phyloP scores from a whole-genome alignment of 2,329 filamentous ascomycete genomes.

The Aspergillus luchuensis region DNA sequence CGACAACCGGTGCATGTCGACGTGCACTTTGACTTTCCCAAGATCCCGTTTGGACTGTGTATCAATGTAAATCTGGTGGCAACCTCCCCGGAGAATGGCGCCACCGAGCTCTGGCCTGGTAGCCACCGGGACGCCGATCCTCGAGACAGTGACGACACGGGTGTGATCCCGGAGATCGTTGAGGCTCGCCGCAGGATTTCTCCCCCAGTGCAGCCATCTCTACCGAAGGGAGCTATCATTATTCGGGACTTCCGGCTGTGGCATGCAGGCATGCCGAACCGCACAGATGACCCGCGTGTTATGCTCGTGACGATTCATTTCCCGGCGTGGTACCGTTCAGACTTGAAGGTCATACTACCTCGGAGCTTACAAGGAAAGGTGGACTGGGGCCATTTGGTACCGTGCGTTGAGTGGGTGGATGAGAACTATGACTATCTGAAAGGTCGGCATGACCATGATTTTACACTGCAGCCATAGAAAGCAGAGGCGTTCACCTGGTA shows the following conservation, averaged over 20 bases:
- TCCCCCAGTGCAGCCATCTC: conserved; percentile 42
- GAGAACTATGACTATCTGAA: conserved; percentile 28
- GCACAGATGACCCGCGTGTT: conserved; percentile 44
- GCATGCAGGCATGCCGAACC: conserved; percentile 56
- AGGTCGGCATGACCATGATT: conserved; percentile 35
- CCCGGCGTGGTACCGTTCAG: conserved; percentile 40
- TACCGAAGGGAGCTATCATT: conserved; percentile 50
- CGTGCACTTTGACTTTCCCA: conserved; percentile 51
- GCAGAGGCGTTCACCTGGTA: neutral
- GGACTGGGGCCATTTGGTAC: conserved; percentile 39
- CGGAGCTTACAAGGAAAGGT: conserved; percentile 31
- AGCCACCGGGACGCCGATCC: conserved; percentile 47
- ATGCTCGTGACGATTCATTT: conserved; percentile 49
- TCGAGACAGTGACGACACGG: conserved; percentile 21
- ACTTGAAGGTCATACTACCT: conserved; percentile 37
- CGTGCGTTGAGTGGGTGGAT: conserved; percentile 40
- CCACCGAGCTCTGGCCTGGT: conserved; percentile 56
- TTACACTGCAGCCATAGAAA: conserved; percentile 24
- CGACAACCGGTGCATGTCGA: conserved; percentile 49
- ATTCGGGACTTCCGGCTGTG: conserved; percentile 53
- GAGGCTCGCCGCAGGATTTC: conserved; percentile 34
- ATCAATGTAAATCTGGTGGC: conserved; percentile 53
- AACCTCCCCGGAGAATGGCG: conserved; percentile 49
- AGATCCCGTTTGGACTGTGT: conserved; percentile 52
- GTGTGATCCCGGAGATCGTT: conserved; percentile 36